Conservation (phyloP, 306 rosid genomes). For the Gastrolobium villosum region DNA sequence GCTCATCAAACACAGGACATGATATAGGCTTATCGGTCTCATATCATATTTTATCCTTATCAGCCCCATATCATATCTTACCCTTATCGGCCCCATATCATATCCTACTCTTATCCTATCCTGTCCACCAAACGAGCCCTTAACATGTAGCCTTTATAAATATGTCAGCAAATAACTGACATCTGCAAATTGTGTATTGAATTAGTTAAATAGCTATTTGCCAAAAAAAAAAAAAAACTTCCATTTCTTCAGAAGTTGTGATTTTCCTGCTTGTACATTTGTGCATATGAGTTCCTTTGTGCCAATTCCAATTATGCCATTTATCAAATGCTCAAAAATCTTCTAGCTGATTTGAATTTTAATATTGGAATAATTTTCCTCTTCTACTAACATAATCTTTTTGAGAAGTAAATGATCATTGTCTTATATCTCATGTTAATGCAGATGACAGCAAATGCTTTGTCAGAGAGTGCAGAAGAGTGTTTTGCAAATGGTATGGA, state of each 20-base stretch:
- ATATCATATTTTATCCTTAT: too few species aligned
- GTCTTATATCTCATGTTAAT: constrained; percentile 15
- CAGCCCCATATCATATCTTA: too few species aligned
- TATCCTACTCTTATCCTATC: too few species aligned
- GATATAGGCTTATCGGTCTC: too few species aligned
- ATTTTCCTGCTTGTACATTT: constrained; percentile 10
- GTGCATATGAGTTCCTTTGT: background rate
- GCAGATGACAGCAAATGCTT: constrained; percentile 94
- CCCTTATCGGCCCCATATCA: too few species aligned
- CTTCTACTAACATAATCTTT: constrained; percentile 3
- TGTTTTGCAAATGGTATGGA: constrained; percentile 91
- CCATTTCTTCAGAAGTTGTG: background rate
- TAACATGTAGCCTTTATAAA: background rate
- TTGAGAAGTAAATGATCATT: constrained; percentile 24
- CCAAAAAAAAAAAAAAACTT: background rate
- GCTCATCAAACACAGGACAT: too few species aligned
- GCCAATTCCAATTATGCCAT: background rate
- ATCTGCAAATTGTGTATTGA: background rate
- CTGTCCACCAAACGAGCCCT: too few species aligned
- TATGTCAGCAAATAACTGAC: background rate
- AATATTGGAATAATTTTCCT: background rate
- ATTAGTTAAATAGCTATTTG: background rate
- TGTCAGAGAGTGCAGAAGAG: constrained; percentile 91
- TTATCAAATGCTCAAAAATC: constrained; percentile 12
- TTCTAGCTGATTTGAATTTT: constrained; percentile 11